Base-by-base conservation (phyloP, 2,329 filamentous ascomycete species). In the Aspergillus sergii region DNA sequence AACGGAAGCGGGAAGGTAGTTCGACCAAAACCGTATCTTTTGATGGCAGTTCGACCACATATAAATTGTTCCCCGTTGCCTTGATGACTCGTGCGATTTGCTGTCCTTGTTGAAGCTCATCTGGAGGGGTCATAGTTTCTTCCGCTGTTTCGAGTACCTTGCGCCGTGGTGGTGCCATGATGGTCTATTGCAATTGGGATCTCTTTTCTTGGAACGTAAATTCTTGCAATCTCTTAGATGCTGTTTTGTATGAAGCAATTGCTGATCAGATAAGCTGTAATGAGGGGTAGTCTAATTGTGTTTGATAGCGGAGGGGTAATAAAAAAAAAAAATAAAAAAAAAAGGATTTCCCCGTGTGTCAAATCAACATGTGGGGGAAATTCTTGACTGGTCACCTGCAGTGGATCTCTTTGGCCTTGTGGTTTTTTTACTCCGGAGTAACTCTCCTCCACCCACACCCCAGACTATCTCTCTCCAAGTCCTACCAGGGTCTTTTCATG, bases 21-120 rank as follows among this genome's bases (percentile, higher is more conserved):
- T 97, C 93, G 26, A 93, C 89, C 21, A 96, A 81, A 45, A 94
- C 78, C 8, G 84, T 80, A 71, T 88, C 86, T 63, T 86, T 85
- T 70, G 84, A 84, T 28, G 94, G 88, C 34, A 94, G 82, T 73
- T 89, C 85, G 73, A 94, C 92, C 50, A 86, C 86, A 83, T 96
- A 98, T 48, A 96, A 84, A 77, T 91, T 96, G 81, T 97, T 97
- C 69, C 94, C 94, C 69, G 93, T 90, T 50, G 91, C 91, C 77
- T 92, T 91, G 73, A 91, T 80, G 62, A 97, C 89, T 62, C 89
- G 91, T 21, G 91, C 93, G 64, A 99, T 86, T 58, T 83, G 83
- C 73, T 89, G 86, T 36, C 76, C 77, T n/a, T 78, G 70, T 6
- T 80, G 63, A 23, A 90, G 79, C 8, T 75, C 72, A 62, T 80